Evolutionary conservation across 2,329 filamentous ascomycete genomes (phyloP).

Genomic region (Aspergillus viridinutans): DNA sequence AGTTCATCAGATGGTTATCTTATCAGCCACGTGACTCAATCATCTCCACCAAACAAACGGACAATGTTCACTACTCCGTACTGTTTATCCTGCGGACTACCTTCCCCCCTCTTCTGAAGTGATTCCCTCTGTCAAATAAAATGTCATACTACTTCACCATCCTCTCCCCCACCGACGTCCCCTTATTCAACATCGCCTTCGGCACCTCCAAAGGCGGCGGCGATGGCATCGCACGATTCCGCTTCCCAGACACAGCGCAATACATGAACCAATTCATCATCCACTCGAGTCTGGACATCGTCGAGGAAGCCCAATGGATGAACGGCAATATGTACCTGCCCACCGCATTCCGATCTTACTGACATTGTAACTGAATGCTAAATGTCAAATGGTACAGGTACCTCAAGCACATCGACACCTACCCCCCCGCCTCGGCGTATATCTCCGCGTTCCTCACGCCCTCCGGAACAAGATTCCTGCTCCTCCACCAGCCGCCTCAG

Average conservation of each 20-base stretch:
- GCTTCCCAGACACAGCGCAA: slow-evolving; percentile 80
- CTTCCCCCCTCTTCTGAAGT: too few relatives aligned
- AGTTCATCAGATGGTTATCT: slow-evolving; percentile 2
- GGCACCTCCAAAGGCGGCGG: slow-evolving; percentile 94
- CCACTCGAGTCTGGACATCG: slow-evolving; percentile 87
- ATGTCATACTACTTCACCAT: slow-evolving; percentile 99
- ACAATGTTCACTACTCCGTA: too few relatives aligned
- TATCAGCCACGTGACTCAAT: slow-evolving; percentile 15
- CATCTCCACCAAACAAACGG: slow-evolving; percentile 2
- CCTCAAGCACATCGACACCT: slow-evolving; percentile 93
- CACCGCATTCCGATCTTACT: background rate
- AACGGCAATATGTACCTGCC: slow-evolving; percentile 69
- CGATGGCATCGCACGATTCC: slow-evolving; percentile 85
- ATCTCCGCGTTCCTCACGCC: slow-evolving; percentile 92
- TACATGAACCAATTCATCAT: slow-evolving; percentile 98
- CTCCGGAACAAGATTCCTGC: slow-evolving; percentile 87
- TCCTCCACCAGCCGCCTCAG: slow-evolving; percentile 75
- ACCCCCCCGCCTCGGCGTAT: slow-evolving; percentile 78
- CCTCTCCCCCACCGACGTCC: slow-evolving; percentile 90
- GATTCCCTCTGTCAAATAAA: slow-evolving; percentile 18
- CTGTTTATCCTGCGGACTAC: too few relatives aligned
- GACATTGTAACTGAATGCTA: slow-evolving; percentile 1
- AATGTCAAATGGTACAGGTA: slow-evolving; percentile 56
- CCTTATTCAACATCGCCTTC: slow-evolving; percentile 94
- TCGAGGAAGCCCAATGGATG: slow-evolving; percentile 95